Conservation (phyloP, 1,284 basidiomycete species). For the Ceratobasidium sp. region DNA sequence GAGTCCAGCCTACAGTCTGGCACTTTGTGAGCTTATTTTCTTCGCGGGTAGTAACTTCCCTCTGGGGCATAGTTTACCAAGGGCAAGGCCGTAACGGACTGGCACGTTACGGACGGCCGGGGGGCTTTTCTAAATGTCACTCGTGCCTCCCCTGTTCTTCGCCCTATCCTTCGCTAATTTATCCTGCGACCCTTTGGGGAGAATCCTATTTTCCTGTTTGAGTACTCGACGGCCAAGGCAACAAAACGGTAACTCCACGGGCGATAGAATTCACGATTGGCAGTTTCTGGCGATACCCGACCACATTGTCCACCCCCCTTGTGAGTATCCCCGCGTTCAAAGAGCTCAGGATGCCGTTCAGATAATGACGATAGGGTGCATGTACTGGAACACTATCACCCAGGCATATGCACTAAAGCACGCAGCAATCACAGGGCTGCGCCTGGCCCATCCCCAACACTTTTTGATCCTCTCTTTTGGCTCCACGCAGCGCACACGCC, state of each 20-base stretch:
- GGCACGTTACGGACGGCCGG: not conserved
- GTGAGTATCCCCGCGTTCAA: constrained; percentile 8
- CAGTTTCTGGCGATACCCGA: constrained; percentile 1
- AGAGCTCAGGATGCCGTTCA: constrained; percentile 29
- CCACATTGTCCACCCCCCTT: not conserved
- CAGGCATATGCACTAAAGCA: not conserved
- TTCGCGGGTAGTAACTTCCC: constrained; percentile 5
- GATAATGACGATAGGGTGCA: not conserved
- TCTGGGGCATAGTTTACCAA: constrained; percentile 23
- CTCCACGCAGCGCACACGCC: constrained; percentile 11
- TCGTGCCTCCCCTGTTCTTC: constrained; percentile 19
- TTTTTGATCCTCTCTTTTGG: constrained; percentile 36
- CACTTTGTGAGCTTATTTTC: constrained; percentile 1
- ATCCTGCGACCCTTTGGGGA: constrained; percentile 17
- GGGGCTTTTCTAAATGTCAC: constrained; percentile 18
- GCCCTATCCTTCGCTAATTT: constrained; percentile 7
- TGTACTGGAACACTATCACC: not conserved
- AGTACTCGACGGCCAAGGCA: not conserved
- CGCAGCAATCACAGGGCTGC: constrained; percentile 25
- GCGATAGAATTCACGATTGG: constrained; percentile 1
- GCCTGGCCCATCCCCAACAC: constrained; percentile 35
- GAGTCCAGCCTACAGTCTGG: constrained; percentile 22
- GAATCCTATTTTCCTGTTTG: constrained; percentile 19
- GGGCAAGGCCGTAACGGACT: not conserved
- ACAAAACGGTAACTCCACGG: constrained; percentile 4